Conservation (phyloP, 306 rosid species). For the Alnus glutinosa region DNA sequence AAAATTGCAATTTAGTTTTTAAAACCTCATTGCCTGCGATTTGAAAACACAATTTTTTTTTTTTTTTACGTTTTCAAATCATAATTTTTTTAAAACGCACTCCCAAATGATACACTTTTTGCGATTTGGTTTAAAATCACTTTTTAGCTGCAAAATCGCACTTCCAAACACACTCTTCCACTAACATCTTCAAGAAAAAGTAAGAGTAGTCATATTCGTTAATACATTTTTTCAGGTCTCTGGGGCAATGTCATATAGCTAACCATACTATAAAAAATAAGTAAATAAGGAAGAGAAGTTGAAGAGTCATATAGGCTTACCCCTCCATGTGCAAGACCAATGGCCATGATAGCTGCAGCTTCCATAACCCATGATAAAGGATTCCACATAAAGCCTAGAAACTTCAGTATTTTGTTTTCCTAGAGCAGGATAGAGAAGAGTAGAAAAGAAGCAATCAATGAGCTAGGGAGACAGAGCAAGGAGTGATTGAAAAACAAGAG, state of each 20-base stretch:
- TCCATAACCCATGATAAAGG: conserved; percentile 93
- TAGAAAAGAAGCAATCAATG: neutral
- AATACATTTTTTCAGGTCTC: too few species aligned
- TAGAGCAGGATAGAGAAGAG: conserved; percentile 17
- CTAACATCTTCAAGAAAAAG: too few species aligned
- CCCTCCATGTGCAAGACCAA: conserved; percentile 66
- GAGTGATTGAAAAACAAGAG: neutral
- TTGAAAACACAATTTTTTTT: too few species aligned
- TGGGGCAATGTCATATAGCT: neutral
- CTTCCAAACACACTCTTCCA: too few species aligned
- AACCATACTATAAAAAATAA: neutral
- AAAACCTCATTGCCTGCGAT: too few species aligned
- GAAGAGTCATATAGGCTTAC: conserved; percentile 32
- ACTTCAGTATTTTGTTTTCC: conserved; percentile 69
- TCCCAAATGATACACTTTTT: too few species aligned
- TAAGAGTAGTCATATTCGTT: too few species aligned
- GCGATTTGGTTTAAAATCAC: too few species aligned
- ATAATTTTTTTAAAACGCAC: too few species aligned
- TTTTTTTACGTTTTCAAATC: too few species aligned
- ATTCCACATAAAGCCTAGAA: conserved; percentile 86
- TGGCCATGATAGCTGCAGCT: conserved; percentile 80
- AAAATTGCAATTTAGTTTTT: too few species aligned
- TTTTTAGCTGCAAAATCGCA: too few species aligned
- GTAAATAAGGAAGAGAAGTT: neutral
- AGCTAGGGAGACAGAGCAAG: conserved; percentile 1